Evolutionary conservation across 2,329 filamentous ascomycete genomes (phyloP).

Genomic region (Phyllosticta citriasiana): DNA sequence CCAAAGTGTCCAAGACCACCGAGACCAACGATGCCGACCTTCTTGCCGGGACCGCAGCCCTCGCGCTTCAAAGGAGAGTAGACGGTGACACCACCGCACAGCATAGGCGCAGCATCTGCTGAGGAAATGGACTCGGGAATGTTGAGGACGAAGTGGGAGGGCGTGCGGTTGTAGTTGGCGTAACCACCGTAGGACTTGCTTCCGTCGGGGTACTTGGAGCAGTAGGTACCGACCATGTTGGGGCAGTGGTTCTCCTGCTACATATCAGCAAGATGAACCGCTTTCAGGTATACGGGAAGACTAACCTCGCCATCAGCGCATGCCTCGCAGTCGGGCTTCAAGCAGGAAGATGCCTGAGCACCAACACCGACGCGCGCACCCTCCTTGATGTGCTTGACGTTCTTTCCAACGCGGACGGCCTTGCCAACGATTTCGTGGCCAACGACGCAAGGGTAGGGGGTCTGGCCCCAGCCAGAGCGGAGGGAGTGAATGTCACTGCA

Average conservation of each 20-base stretch:
- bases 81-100: constrained; percentile 68
- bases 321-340: constrained; percentile 40
- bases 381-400: constrained; percentile 39
- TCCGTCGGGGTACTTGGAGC: constrained; percentile 47
- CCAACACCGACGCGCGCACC: constrained; percentile 51
- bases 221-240: constrained; percentile 49
- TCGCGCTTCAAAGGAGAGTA: constrained; percentile 61
- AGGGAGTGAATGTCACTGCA: constrained; percentile 9
- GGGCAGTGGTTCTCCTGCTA: constrained; percentile 33
- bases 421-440: neutral
- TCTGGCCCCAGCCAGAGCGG: constrained; percentile 16
- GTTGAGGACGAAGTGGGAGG: constrained; percentile 48
- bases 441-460: neutral
- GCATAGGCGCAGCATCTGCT: constrained; percentile 54
- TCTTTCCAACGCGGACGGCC: constrained; percentile 31
- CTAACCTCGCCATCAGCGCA: constrained; percentile 32
- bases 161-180: constrained; percentile 45
- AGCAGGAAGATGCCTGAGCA: constrained; percentile 38
- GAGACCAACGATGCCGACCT: constrained; percentile 61
- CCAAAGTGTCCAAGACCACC: constrained; percentile 68
- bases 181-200: constrained; percentile 57
- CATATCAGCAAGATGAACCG: constrained; percentile 12
- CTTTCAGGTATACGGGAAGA: neutral
- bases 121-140: constrained; percentile 43
- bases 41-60: constrained; percentile 58